Conservation (phyloP, 2,329 filamentous ascomycete species). For the Phoma sp. region DNA sequence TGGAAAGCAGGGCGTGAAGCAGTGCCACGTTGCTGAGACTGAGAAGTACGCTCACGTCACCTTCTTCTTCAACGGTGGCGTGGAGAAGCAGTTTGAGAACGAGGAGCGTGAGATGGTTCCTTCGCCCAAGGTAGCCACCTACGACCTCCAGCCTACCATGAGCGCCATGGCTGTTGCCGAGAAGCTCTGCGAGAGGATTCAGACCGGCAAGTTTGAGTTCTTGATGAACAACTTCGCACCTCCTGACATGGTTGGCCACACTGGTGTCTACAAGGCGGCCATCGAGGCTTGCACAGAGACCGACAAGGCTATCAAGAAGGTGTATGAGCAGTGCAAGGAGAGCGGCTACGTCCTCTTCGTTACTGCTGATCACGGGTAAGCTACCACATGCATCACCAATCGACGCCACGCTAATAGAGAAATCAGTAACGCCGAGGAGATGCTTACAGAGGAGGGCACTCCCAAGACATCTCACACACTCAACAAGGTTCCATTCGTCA, state of each 20-base stretch:
- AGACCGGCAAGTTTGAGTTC: constrained; percentile 87
- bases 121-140: constrained; percentile 93
- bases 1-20: constrained; percentile 83
- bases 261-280: constrained; percentile 94
- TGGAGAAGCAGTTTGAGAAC: constrained; percentile 92
- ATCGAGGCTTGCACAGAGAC: constrained; percentile 84
- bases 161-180: constrained; percentile 88
- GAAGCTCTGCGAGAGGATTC: constrained; percentile 86
- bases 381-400: constrained; percentile 8
- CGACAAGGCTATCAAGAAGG: constrained; percentile 90
- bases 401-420: constrained; percentile 28
- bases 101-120: constrained; percentile 94
- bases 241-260: constrained; percentile 99
- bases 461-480: constrained; percentile 98
- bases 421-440: constrained; percentile 90
- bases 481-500: constrained; percentile 97
- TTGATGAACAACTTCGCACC: constrained; percentile 99
- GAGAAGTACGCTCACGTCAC: constrained; percentile 99
- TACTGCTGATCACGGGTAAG: constrained; percentile 88
- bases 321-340: constrained; percentile 93
- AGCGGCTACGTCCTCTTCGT: constrained; percentile 93
- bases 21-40: constrained; percentile 97
- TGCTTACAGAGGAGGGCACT: constrained; percentile 94
- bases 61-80: constrained; percentile 99
- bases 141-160: constrained; percentile 96